Percentiles rank a stretch among this genome's conserved stretches.
phyloP scores from a whole-genome alignment of 495 filamentous ascomycete genomes.

The Penicillium verhagenii region DNA sequence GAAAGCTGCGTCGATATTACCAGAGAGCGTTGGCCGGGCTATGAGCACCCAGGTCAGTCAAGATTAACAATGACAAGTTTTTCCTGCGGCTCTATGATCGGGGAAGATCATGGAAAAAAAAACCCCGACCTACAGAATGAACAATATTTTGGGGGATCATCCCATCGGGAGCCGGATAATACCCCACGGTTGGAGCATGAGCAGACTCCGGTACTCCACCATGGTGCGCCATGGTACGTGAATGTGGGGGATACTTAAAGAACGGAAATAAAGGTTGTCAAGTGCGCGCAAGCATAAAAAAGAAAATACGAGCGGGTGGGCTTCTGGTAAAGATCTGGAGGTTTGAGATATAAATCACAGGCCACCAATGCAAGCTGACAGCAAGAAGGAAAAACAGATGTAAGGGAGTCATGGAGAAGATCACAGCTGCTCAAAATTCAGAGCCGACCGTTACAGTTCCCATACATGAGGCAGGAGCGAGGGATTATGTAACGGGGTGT shows the following conservation, averaged over 20 bases:
- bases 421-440: neutral
- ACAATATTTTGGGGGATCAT: neutral
- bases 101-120: neutral
- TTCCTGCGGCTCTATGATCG: neutral
- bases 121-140: neutral
- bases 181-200: neutral
- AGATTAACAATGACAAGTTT: neutral
- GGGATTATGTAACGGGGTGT: constrained; percentile 2
- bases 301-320: neutral
- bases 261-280: neutral
- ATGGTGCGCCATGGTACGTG: neutral
- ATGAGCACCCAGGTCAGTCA: neutral
- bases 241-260: neutral
- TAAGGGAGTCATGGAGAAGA: neutral
- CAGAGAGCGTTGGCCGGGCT: neutral
- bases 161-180: neutral
- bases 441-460: neutral
- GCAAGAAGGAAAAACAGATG: neutral
- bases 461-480: constrained; percentile 1
- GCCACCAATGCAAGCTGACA: neutral
- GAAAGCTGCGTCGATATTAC: neutral
- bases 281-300: neutral
- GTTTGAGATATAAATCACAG: neutral
- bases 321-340: neutral
- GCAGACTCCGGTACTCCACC: neutral